Conservation (phyloP, 1,284 basidiomycete genomes). For the Boletellus deceptivus region DNA sequence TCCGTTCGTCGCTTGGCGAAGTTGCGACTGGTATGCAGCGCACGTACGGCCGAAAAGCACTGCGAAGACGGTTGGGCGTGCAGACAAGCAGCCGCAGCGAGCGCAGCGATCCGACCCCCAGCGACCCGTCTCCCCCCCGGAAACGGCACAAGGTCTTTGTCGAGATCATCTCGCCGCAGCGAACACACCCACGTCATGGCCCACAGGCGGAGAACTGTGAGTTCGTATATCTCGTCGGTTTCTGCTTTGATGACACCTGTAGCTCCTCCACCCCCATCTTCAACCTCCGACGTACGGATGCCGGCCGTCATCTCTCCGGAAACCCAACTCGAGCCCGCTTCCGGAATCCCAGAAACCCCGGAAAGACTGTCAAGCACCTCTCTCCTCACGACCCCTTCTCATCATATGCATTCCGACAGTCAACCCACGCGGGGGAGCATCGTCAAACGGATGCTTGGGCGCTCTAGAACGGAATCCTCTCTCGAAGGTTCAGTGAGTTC, state of each 20-base stretch:
- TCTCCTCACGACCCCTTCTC: background rate
- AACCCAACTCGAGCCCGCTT: background rate
- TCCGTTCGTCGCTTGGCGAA: background rate
- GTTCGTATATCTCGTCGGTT: background rate
- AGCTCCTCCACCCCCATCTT: background rate
- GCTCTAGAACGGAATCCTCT: constrained; percentile 54
- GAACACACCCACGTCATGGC: background rate
- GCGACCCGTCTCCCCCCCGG: constrained; percentile 9
- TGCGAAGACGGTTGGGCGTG: constrained; percentile 8
- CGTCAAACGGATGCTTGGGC: constrained; percentile 46
- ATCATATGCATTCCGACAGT: background rate
- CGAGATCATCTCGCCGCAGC: background rate
- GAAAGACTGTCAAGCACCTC: background rate
- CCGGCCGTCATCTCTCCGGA: background rate
- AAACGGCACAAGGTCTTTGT: constrained; percentile 18
- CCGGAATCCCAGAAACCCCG: background rate
- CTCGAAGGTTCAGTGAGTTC: constrained; percentile 30
- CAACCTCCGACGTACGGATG: background rate
- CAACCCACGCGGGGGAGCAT: constrained; percentile 22
- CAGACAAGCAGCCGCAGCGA: background rate
- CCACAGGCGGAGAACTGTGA: background rate
- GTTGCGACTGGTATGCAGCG: constrained; percentile 23
- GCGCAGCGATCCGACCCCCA: background rate
- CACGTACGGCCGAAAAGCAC: constrained; percentile 43
- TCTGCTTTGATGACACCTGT: background rate